Conservation (phyloP, 1,284 basidiomycete genomes). For the Sanghuangporus weigelae region DNA sequence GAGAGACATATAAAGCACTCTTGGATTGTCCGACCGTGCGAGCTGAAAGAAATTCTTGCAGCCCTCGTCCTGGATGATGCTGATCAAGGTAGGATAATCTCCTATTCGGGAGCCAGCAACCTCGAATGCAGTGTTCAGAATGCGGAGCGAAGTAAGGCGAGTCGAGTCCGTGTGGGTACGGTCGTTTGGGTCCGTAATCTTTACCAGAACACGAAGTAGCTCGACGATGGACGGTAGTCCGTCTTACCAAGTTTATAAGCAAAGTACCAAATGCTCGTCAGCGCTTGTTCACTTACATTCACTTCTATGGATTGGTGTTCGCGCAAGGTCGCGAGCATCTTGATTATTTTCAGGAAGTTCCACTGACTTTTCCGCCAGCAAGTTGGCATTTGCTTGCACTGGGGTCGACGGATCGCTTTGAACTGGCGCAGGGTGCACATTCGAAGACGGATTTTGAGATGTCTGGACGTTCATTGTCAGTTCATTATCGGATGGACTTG, state of each 20-base stretch:
- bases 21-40: constrained; percentile 82
- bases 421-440: background rate
- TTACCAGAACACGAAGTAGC: constrained; percentile 90
- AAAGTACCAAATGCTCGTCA: background rate
- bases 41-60: constrained; percentile 97
- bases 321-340: background rate
- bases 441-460: background rate
- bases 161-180: constrained; percentile 96
- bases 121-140: constrained; percentile 89
- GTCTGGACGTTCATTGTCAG: constrained; percentile 51
- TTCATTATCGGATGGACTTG: constrained; percentile 49
- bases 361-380: background rate
- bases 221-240: constrained; percentile 92
- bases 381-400: background rate
- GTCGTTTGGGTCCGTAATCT: constrained; percentile 92
- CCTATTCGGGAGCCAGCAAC: constrained; percentile 74
- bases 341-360: background rate
- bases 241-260: constrained; percentile 39
- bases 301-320: background rate
- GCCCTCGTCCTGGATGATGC: constrained; percentile 79
- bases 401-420: background rate
- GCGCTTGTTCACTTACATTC: constrained; percentile 11
- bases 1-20: constrained; percentile 75
- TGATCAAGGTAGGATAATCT: constrained; percentile 67
- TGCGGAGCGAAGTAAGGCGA: constrained; percentile 82